Conservation (phyloP, 805 yeast species). For the Nematodospora valgi region DNA sequence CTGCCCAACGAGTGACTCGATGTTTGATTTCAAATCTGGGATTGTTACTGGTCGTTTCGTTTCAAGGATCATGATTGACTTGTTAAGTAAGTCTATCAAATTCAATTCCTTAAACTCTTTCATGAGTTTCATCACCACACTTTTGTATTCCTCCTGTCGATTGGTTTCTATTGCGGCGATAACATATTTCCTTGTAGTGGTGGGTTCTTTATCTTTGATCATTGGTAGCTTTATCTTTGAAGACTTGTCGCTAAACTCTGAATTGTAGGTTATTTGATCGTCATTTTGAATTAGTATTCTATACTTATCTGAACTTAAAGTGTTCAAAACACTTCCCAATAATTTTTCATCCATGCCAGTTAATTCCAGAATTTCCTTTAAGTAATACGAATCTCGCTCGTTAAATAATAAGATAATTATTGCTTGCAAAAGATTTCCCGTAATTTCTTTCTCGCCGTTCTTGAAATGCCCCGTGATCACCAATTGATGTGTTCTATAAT, state of each 20-base stretch:
- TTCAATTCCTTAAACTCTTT: constrained; percentile 22
- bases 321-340: constrained; percentile 24
- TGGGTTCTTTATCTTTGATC: constrained; percentile 13
- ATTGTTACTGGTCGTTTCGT: constrained; percentile 24
- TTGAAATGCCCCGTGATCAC: constrained; percentile 29
- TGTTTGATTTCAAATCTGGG: constrained; percentile 26
- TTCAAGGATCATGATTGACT: constrained; percentile 17
- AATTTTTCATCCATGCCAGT: constrained; percentile 34
- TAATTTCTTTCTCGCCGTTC: constrained; percentile 27
- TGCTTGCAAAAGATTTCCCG: constrained; percentile 44
- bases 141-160: constrained; percentile 27
- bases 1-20: constrained; percentile 33
- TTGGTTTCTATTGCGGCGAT: constrained; percentile 13
- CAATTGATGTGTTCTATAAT: constrained; percentile 40
- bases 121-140: constrained; percentile 28
- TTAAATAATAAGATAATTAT: constrained; percentile 37
- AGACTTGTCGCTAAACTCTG: constrained; percentile 25
- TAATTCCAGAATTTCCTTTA: constrained; percentile 17
- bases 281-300: constrained; percentile 14
- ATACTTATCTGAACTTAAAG: constrained; percentile 29
- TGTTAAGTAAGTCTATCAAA: constrained; percentile 27
- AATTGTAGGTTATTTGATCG: constrained; percentile 18
- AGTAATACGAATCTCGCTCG: constrained; percentile 15
- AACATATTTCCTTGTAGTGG: background rate
- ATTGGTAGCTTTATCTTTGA: constrained; percentile 27